A percentile compares a stretch with the other conserved stretches of the same genome.
Evolutionary conservation across 352 stramenopile genomes (phyloP).

Genomic region (Nothophytophthora sp.): DNA sequence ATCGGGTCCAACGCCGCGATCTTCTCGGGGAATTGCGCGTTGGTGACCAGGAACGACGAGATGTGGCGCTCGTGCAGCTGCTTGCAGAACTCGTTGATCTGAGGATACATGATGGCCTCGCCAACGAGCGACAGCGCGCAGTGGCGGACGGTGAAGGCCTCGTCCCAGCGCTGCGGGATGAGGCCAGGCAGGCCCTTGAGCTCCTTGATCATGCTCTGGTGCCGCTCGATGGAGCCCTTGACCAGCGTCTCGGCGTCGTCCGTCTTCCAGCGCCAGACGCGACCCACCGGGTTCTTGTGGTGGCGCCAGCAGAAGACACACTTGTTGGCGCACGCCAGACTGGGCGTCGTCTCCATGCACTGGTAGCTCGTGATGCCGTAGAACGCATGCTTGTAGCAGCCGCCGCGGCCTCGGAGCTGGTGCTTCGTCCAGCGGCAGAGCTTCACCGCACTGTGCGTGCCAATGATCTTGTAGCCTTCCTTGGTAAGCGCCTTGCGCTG

Average conservation of each 20-base stretch:
- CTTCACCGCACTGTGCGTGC: constrained; percentile 98
- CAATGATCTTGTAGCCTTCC: constrained; percentile 99
- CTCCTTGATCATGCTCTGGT: constrained; percentile 96
- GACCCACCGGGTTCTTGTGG: constrained; percentile 98
- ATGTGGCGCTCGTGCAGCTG: constrained; percentile 96
- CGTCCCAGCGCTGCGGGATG: constrained; percentile 93
- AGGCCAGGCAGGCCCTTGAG: constrained; percentile 95
- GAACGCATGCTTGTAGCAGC: constrained; percentile 99
- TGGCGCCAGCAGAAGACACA: constrained; percentile 99
- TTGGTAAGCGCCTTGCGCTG: constrained; percentile 95
- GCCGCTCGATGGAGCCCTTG: constrained; percentile 88
- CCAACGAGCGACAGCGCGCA: constrained; percentile 98
- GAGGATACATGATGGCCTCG: constrained; percentile 99
- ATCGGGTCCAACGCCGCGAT: constrained; percentile 96
- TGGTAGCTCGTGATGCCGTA: constrained; percentile 99
- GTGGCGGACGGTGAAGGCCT: constrained; percentile 96
- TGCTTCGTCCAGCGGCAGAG: constrained; percentile 99
- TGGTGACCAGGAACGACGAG: constrained; percentile 98
- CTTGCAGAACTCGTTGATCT: constrained; percentile 97
- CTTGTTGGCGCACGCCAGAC: constrained; percentile 98
- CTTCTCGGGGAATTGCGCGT: constrained; percentile 98
- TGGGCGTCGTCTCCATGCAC: constrained; percentile 99
- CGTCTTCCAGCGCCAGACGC: constrained; percentile 98
- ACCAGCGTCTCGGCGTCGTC: constrained; percentile 97
- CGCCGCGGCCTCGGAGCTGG: constrained; percentile 95